Percentiles rank a stretch among this genome's conserved stretches.
These are phyloP conservation scores for Andrographis paniculata DNA, from an alignment of 305 asterid species.

Conservation along the genomic window DNA sequence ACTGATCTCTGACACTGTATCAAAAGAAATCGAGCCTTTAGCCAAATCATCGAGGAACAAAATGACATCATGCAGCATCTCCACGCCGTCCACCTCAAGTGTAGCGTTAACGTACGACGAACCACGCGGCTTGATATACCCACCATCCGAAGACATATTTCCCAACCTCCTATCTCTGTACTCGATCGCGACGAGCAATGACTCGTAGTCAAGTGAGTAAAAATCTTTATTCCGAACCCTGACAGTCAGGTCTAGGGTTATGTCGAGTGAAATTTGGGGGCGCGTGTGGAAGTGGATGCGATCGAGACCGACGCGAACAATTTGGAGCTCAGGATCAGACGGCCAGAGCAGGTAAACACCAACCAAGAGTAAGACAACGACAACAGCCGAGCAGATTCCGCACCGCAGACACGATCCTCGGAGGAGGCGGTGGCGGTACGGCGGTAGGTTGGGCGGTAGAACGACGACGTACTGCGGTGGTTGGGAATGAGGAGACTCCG, in stretches of 20 bases:
- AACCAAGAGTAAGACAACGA: slow-evolving; percentile 34
- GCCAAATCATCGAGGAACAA: slow-evolving; percentile 56
- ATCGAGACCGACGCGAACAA: slow-evolving; percentile 46
- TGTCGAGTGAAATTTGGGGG: slow-evolving; percentile 47
- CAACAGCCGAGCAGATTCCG: slow-evolving; percentile 25
- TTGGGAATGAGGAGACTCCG: slow-evolving; percentile 19
- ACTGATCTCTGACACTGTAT: slow-evolving; percentile 46
- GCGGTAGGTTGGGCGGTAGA: slow-evolving; percentile 41
- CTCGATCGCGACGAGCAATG: slow-evolving; percentile 34
- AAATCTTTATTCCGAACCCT: slow-evolving; percentile 60
- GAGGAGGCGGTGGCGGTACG: slow-evolving; percentile 20
- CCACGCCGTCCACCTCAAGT: slow-evolving; percentile 49
- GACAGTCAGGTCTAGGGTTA: slow-evolving; percentile 56
- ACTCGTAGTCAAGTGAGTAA: slow-evolving; percentile 47
- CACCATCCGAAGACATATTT: slow-evolving; percentile 40
- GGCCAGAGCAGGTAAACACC: slow-evolving; percentile 60
- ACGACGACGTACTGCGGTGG: slow-evolving; percentile 60
- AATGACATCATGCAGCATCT: slow-evolving; percentile 40
- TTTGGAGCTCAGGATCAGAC: slow-evolving; percentile 57
- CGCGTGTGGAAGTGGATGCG: slow-evolving; percentile 37
- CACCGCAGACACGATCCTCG: slow-evolving; percentile 25
- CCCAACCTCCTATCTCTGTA: slow-evolving; percentile 71
- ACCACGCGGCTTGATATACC: slow-evolving; percentile 50
- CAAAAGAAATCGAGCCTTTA: slow-evolving; percentile 48
- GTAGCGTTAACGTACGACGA: slow-evolving; percentile 61